Evolutionary conservation across 2,329 filamentous ascomycete species (phyloP).

Genomic region (Lasiodiplodia hormozganensis): DNA sequence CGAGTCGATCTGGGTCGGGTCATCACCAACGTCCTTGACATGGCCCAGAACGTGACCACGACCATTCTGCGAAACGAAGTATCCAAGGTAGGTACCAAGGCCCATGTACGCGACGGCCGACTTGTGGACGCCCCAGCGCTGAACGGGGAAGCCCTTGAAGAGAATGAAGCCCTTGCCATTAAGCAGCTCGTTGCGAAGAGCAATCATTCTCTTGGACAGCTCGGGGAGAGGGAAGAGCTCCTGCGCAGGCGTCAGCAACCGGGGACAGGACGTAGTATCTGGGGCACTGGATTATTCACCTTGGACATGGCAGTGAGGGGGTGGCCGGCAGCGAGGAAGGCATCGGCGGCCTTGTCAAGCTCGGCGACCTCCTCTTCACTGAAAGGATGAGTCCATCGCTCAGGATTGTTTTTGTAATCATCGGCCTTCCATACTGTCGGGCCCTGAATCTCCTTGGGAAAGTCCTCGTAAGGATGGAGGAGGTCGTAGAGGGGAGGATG

Average conservation of each 20-base stretch:
- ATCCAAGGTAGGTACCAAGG: slow-evolving; percentile 80
- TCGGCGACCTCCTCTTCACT: slow-evolving; percentile 71
- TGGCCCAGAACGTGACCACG: slow-evolving; percentile 86
- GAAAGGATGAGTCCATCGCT: slow-evolving; percentile 77
- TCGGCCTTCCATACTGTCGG: slow-evolving; percentile 75
- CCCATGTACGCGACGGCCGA: slow-evolving; percentile 91
- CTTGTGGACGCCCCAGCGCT: slow-evolving; percentile 78
- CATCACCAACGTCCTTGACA: slow-evolving; percentile 87
- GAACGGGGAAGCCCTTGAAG: slow-evolving; percentile 83
- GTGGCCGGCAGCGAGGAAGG: slow-evolving; percentile 69
- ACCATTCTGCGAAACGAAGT: slow-evolving; percentile 87
- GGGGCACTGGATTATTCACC: slow-evolving; percentile 40
- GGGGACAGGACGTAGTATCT: too few relatives aligned
- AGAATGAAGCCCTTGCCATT: slow-evolving; percentile 90
- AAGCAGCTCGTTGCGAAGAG: slow-evolving; percentile 70
- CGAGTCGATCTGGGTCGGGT: slow-evolving; percentile 79
- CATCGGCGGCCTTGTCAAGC: slow-evolving; percentile 70
- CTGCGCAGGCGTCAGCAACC: slow-evolving; percentile 36
- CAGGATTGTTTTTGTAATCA: slow-evolving; percentile 67
- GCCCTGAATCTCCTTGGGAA: slow-evolving; percentile 74
- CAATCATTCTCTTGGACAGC: slow-evolving; percentile 60
- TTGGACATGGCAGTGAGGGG: slow-evolving; percentile 76
- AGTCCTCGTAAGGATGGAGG: slow-evolving; percentile 71
- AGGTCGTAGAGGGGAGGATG: slow-evolving; percentile 71
- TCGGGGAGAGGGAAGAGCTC: slow-evolving; percentile 67